Base-by-base conservation (phyloP, 2,329 filamentous ascomycete species). In the Fusarium abutilonis region DNA sequence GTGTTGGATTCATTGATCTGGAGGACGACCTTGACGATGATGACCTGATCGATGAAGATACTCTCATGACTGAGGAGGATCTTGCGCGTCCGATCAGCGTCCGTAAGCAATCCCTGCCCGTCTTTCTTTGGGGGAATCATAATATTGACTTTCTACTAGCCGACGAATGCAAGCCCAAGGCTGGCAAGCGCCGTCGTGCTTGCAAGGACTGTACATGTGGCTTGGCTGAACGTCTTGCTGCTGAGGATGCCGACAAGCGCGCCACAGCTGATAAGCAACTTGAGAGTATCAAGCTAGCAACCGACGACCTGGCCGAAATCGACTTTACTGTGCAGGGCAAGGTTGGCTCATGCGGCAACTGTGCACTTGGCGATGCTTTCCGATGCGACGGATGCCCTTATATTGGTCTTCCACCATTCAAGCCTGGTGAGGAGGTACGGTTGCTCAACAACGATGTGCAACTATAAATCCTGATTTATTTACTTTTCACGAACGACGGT, bases 121-220 rank as follows among this genome's bases (percentile, higher is more conserved):
- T 28, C 9, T 38, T 29, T 32, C n/a, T 11, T 29, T 10, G 10
- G 41, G 26, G 29, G 14, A 15, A 35, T 34, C 38, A 34, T 43
- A 17, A 44, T 41, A 67, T 56, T 66, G 32, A 66, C 41, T 36
- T 32, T 23, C 15, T 34, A 9, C 13, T 62, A 86, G 93, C 95
- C 48, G 85, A 89, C 23, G 92, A 96, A 74, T 99, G 95, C 76
- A 87, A 89, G 56, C 93, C 94, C 43, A 92, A 95, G 78, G 84
- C 89, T 40, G 92, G 91, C 56, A 96, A 96, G 81, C 89, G 94
- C 68, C 89, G 94, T 52, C 89, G 93, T 61, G 93, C 95, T 55
- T 99, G 95, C 83, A 98, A 99, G 79, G 95, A 99, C 80, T 99
- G 95, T 81, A 94, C 91, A 9, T 99, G 95, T 74, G 95, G 95